Conservation (phyloP, 306 rosid species). For the Prunus davidiana region DNA sequence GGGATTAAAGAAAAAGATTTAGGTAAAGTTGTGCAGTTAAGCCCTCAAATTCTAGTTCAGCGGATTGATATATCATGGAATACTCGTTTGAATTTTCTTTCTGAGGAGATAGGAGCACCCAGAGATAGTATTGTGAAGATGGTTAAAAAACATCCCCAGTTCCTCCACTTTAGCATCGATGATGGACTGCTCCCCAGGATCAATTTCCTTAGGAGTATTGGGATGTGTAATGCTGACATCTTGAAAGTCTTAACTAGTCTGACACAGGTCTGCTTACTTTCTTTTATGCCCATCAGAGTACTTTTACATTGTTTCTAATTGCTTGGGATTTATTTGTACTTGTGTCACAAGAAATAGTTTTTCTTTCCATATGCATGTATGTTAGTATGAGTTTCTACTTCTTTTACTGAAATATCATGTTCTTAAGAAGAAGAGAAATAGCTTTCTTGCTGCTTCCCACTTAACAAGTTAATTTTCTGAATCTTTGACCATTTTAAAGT, state of each 20-base stretch:
- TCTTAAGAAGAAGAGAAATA: neutral
- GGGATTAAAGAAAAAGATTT: conserved; percentile 90
- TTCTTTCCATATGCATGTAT: neutral
- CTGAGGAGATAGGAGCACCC: conserved; percentile 88
- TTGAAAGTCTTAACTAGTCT: conserved; percentile 88
- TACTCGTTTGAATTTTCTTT: conserved; percentile 68
- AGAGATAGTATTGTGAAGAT: conserved; percentile 87
- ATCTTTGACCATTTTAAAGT: neutral
- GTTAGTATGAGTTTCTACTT: neutral
- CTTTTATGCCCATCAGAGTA: conserved; percentile 5
- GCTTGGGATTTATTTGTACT: neutral
- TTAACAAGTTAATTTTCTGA: neutral
- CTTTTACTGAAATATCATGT: neutral
- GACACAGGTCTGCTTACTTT: conserved; percentile 63
- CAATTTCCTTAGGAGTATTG: conserved; percentile 90
- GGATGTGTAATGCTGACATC: conserved; percentile 85
- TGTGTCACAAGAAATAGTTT: neutral
- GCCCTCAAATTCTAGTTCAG: conserved; percentile 94
- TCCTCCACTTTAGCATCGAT: conserved; percentile 92
- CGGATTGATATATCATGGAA: conserved; percentile 87
- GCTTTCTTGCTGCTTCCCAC: neutral
- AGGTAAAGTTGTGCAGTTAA: conserved; percentile 88
- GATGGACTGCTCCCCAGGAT: conserved; percentile 89
- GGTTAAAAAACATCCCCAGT: conserved; percentile 95
- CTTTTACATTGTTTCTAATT: neutral